Evolutionary conservation across 805 yeast species (phyloP).

Genomic region (Saccharomycopsis amapae): DNA sequence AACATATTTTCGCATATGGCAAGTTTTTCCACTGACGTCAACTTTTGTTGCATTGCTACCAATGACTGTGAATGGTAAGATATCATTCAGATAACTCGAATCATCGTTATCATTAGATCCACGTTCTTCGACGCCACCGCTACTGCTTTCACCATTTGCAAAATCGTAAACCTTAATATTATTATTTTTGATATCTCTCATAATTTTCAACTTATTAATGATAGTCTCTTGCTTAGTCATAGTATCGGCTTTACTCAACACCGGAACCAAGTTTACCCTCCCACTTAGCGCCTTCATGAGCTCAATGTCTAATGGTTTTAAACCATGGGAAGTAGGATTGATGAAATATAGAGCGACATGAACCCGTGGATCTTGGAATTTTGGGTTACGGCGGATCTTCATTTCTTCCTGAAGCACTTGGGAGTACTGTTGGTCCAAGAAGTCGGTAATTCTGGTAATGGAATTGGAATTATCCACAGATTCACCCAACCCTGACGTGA

Average conservation of each 20-base stretch:
- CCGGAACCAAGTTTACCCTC: conserved; percentile 77
- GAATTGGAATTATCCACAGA: conserved; percentile 52
- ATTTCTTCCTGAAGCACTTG: conserved; percentile 80
- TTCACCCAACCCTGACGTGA: conserved; percentile 76
- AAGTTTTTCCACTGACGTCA: conserved; percentile 34
- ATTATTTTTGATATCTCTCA: conserved; percentile 48
- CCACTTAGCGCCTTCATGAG: conserved; percentile 63
- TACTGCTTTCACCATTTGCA: conserved; percentile 19
- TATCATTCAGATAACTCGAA: too few species aligned
- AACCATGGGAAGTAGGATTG: conserved; percentile 51
- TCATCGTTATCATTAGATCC: not conserved
- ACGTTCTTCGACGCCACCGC: not conserved
- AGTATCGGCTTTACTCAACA: conserved; percentile 74
- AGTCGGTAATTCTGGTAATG: conserved; percentile 44
- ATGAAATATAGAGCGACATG: conserved; percentile 68
- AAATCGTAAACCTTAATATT: conserved; percentile 68
- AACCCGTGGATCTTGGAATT: conserved; percentile 70
- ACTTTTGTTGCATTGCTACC: conserved; percentile 41
- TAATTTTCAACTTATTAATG: conserved; percentile 45
- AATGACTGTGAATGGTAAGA: conserved; percentile 54
- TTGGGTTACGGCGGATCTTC: conserved; percentile 77
- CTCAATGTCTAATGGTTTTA: conserved; percentile 65
- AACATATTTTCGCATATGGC: conserved; percentile 52
- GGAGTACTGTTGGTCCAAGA: conserved; percentile 72
- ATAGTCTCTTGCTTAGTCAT: conserved; percentile 59